phyloP scores from a whole-genome alignment of 2,329 filamentous ascomycete species.

The Fusarium sp. region DNA sequence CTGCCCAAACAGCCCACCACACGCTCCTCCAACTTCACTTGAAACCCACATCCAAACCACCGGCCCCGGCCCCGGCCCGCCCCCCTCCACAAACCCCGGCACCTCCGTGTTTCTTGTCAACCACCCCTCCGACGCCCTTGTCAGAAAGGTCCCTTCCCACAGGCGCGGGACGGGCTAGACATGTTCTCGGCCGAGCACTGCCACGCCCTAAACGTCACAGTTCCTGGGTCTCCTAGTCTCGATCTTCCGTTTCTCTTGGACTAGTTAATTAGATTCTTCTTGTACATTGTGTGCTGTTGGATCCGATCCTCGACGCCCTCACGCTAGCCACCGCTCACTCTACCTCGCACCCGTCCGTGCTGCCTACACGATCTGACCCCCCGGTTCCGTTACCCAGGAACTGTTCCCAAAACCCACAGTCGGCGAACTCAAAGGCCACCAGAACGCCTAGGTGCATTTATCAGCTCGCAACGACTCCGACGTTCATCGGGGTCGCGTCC shows the following conservation, averaged over 20 bases:
- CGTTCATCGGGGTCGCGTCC: slow-evolving; percentile 26
- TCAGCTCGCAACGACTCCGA: slow-evolving; percentile 18
- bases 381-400: slow-evolving; percentile 4
- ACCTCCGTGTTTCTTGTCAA: slow-evolving; percentile 17
- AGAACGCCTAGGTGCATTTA: slow-evolving; percentile 17
- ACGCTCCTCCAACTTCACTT: slow-evolving; percentile 47
- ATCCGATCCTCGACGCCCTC: no score
- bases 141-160: slow-evolving; percentile 2
- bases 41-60: slow-evolving; percentile 40
- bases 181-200: slow-evolving; percentile 48
- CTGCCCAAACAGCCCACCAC: slow-evolving; percentile 37
- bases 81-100: slow-evolving; percentile 1
- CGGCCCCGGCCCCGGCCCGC: slow-evolving; percentile 15
- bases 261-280: slow-evolving; percentile 15
- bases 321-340: neutral
- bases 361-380: slow-evolving; percentile 21
- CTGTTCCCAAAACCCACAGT: slow-evolving; percentile 14
- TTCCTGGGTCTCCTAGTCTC: slow-evolving; percentile 27
- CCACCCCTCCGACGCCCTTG: slow-evolving; percentile 20
- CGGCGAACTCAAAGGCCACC: slow-evolving; percentile 19
- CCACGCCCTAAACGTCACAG: slow-evolving; percentile 40
- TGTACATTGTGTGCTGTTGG: slow-evolving; percentile 10
- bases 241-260: slow-evolving; percentile 17
- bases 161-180: slow-evolving; percentile 10
- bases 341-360: slow-evolving; percentile 21